Evolutionary conservation across 2,329 filamentous ascomycete species (phyloP), one percentile per base, ranked within the genome.

Genomic region (Chrysoporthe deuterocubensis): DNA sequence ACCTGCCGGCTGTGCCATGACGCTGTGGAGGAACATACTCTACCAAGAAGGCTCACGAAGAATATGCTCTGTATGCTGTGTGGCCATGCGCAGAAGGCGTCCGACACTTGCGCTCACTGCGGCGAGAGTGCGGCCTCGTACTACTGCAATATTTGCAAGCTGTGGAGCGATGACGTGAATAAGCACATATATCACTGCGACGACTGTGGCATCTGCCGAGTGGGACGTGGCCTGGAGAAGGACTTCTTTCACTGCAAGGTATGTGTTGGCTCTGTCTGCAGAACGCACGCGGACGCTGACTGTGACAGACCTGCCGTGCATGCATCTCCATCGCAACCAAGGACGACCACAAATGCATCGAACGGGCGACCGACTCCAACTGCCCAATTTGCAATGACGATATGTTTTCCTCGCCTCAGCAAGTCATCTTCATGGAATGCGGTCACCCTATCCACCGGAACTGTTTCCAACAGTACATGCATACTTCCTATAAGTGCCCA

Each of bases 241-340:
- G 96, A 99, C 77, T 99, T 97, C 77, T 94, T 96, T 75, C 96
- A 99, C 79, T 99, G 96, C 91, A 96, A 97, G 87, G 93, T 95
- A 81, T 78, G 80, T 73, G 37, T 58, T 32, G n/a, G 37, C 37
- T 21, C 37, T 11, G 8, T 42, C n/a, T 21, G 16, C 2, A 11
- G n/a, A 43, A 14, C n/a, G 40, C n/a, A 26, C 18, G 40, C 7
- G 6, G 16, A 18, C 21, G 11, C 69, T 67, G 42, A 71, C 32
- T 18, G 37, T 14, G 8, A 59, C 71, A 94, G 90, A 94, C 89
- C 73, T 99, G 96, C 80, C 93, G 93, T 74, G 94, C 96, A 37
- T 99, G 96, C 81, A 96, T 98, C 75, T 92, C 93, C 8, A 97
- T 97, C 72, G 89, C 91, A 2, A 93, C 94, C 67, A 90, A 93